A percentile compares a stretch with the other conserved stretches of the same genome.
Conservation (phyloP, 2,329 filamentous ascomycete species). For the Fusarium sublunatum region DNA sequence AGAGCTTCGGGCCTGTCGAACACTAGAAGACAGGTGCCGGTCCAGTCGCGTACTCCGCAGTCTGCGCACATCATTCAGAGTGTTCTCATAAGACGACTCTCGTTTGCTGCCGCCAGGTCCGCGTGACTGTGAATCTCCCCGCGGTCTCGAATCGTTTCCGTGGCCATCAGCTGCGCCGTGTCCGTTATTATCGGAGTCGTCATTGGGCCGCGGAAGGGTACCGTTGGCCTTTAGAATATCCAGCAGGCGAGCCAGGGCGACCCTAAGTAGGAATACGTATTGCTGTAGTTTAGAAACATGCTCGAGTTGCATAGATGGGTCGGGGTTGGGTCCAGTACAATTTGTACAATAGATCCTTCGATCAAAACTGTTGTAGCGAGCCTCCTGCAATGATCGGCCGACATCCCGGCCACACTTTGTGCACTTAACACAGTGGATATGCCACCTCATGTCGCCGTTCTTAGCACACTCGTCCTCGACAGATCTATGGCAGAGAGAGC, state of each 20-base stretch:
- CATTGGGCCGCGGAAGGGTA: conserved; percentile 80
- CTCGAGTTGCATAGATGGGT: conserved; percentile 68
- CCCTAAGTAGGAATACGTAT: conserved; percentile 91
- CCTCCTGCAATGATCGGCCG: conserved; percentile 74
- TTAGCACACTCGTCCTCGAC: conserved; percentile 95
- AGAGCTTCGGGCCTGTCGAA: conserved; percentile 89
- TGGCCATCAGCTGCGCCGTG: conserved; percentile 50
- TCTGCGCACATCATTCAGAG: conserved; percentile 92
- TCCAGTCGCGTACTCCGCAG: conserved; percentile 93
- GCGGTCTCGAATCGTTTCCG: conserved; percentile 68
- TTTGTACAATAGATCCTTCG: conserved; percentile 76
- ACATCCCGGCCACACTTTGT: conserved; percentile 73
- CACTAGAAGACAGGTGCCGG: conserved; percentile 91
- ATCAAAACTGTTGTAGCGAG: conserved; percentile 75
- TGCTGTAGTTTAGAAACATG: conserved; percentile 89
- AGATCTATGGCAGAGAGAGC: conserved; percentile 81
- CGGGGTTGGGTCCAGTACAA: conserved; percentile 70
- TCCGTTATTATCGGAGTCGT: conserved; percentile 65
- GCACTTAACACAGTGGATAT: conserved; percentile 84
- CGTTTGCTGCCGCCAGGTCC: conserved; percentile 53
- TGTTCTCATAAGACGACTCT: conserved; percentile 90
- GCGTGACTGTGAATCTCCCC: conserved; percentile 33
- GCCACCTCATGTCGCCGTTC: conserved; percentile 81
- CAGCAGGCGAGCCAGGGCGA: conserved; percentile 88
- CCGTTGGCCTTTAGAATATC: conserved; percentile 88